Conservation (phyloP, 306 rosid species). For the Hippophae tibetana region DNA sequence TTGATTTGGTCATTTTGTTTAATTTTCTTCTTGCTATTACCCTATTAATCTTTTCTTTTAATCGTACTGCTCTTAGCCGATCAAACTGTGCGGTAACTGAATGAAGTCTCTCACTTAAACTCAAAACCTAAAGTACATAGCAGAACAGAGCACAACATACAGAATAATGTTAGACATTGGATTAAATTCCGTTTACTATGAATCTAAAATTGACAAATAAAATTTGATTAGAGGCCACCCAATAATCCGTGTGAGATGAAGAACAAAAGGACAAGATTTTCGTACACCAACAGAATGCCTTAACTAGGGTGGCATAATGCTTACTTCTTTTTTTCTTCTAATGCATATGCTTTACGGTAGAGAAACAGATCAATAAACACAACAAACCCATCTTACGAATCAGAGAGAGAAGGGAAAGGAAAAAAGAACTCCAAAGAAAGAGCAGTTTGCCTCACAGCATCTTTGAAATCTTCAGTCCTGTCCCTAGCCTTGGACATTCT, state of each 20-base stretch:
- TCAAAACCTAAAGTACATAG: conserved; percentile 47
- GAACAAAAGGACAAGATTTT: neutral
- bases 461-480: conserved; percentile 86
- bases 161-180: conserved; percentile 4
- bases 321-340: neutral
- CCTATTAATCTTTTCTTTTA: conserved; percentile 75
- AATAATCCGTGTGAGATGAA: neutral
- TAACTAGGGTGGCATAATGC: neutral
- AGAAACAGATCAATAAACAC: neutral
- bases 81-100: conserved; percentile 77
- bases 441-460: conserved; percentile 68
- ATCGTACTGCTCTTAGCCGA: conserved; percentile 87
- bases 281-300: neutral
- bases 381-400: neutral
- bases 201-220: neutral
- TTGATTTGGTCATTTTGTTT: conserved; percentile 32
- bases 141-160: conserved; percentile 10
- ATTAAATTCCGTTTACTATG: neutral
- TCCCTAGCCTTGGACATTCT: conserved; percentile 56
- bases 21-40: conserved; percentile 70
- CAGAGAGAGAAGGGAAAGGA: neutral
- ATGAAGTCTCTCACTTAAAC: conserved; percentile 88
- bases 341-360: neutral
- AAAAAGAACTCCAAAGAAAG: conserved; percentile 42
- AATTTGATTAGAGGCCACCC: neutral